A percentile compares a stretch with the other conserved stretches of the same genome.
phyloP scores from a whole-genome alignment of 164 flowering plant species.

The Chimonanthus praecox region DNA sequence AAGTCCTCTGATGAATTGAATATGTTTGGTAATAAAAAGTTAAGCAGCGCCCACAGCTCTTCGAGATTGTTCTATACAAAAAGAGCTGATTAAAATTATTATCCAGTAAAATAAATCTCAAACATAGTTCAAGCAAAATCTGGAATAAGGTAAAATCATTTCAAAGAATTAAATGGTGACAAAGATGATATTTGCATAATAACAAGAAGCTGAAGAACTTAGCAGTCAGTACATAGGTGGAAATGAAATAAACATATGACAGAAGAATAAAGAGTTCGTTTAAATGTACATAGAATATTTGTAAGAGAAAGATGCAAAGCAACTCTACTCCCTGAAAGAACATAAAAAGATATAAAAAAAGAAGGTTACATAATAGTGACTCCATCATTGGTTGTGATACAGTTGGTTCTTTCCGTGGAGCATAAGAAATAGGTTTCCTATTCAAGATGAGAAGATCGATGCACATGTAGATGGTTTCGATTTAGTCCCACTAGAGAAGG shows the following conservation, averaged over 20 bases:
- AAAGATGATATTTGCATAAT: not conserved
- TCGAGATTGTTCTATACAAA: slow-evolving; percentile 81
- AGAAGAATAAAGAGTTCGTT: not conserved
- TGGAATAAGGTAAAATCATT: too few relatives aligned
- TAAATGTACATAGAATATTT: too few relatives aligned
- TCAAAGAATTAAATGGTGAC: not conserved
- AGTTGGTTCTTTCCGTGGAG: too few relatives aligned
- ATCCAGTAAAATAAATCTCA: not conserved
- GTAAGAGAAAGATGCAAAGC: too few relatives aligned
- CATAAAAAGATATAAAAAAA: too few relatives aligned
- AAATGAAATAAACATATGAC: not conserved
- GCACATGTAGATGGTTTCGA: too few relatives aligned
- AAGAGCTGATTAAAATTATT: not conserved
- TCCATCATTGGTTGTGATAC: too few relatives aligned
- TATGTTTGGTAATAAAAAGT: slow-evolving; percentile 94
- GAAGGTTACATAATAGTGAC: too few relatives aligned
- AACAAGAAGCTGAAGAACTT: not conserved
- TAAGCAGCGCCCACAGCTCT: slow-evolving; percentile 96
- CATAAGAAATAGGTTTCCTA: too few relatives aligned
- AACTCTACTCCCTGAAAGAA: too few relatives aligned
- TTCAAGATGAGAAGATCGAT: too few relatives aligned
- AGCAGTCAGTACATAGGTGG: not conserved
- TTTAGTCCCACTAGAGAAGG: too few relatives aligned
- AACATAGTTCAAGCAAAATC: not conserved
- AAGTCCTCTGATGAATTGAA: slow-evolving; percentile 98